Evolutionary conservation across 2,329 filamentous ascomycete genomes (phyloP).

Genomic region (Pestalotiopsis sp.): DNA sequence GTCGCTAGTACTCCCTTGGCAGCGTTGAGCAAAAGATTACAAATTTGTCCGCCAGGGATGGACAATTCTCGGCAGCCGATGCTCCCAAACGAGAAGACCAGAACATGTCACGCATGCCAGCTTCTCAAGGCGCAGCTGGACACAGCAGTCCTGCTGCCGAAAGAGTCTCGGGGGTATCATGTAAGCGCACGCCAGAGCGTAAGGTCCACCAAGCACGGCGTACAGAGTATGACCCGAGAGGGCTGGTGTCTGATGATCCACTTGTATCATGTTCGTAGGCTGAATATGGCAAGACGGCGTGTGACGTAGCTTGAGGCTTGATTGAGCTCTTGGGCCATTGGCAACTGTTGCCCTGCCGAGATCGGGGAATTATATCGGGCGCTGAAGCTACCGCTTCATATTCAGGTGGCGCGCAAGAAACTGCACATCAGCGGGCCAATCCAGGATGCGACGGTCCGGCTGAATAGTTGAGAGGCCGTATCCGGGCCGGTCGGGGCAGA

Average conservation of each 20-base stretch:
- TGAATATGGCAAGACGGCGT: neutral
- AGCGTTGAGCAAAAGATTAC: neutral
- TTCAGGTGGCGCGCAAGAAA: slow-evolving; percentile 40
- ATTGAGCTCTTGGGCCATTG: no score
- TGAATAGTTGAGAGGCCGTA: neutral
- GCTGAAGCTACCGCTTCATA: slow-evolving; percentile 30
- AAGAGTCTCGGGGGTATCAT: neutral
- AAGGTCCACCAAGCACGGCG: slow-evolving; percentile 45
- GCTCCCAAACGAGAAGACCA: neutral
- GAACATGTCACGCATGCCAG: neutral
- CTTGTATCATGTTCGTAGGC: neutral
- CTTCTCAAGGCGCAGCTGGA: neutral
- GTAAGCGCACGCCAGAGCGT: slow-evolving; percentile 46
- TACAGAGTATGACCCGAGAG: slow-evolving; percentile 19
- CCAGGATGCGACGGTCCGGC: slow-evolving; percentile 12
- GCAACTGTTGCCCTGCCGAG: neutral
- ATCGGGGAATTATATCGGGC: neutral
- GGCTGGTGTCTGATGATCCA: slow-evolving; percentile 2
- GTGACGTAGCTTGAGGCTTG: neutral
- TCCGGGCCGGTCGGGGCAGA: neutral
- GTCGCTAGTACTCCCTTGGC: neutral
- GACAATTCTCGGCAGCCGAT: neutral
- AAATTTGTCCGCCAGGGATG: neutral
- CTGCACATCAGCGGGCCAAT: slow-evolving; percentile 43
- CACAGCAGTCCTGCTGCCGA: neutral